Evolutionary conservation across 2,329 filamentous ascomycete species (phyloP), one percentile per base, ranked within the genome.

Genomic region (Fulvia fulva): DNA sequence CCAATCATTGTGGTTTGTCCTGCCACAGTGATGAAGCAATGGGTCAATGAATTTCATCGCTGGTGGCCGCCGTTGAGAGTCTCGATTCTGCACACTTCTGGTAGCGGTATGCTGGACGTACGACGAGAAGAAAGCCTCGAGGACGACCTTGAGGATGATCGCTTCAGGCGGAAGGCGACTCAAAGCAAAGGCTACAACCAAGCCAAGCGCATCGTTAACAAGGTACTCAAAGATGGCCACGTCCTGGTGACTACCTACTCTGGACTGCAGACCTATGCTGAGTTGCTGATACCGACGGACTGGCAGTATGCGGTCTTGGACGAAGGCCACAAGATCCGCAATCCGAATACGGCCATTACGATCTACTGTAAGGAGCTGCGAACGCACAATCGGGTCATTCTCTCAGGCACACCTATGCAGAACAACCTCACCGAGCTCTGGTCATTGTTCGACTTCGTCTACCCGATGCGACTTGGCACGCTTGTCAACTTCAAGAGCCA

Each of bases 21-120:
- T 1, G 93, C 93, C 3, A 99, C 94, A 0, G 88, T 99, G 23
- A 87, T 99, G 77, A 89, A 91, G 61, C 94, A 99, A 72, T 99
- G 94, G 94, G 94, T 97, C 12, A 96, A 95, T 63, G 94, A 99
- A 70, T 97, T 99, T 67, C 95, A 99, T 75, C 86, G 88, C 12
- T 99, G 95, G 95, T 99, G 95, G 95, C 94, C 94, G n/a, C 88
- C 94, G n/a, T 79, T 99, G 30, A 85, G 95, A 44, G 94, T 99
- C 5, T 96, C 92, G 0, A 97, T 99, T 61, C 74, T 99, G 51
- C 94, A 99, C 71, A 91, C 91, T 0, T 97, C 94, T 4, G 94
- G 94, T 2, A 97, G 91, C 72, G 95, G 94, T 19, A 97, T 99
- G 93, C 78, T 97, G 54, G 91, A 96, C 64, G 79, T 95, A 23